Evolutionary conservation across 495 filamentous ascomycete genomes (phyloP), one percentile per base, ranked within the genome.

Genomic region (Chaetomium fimeti): DNA sequence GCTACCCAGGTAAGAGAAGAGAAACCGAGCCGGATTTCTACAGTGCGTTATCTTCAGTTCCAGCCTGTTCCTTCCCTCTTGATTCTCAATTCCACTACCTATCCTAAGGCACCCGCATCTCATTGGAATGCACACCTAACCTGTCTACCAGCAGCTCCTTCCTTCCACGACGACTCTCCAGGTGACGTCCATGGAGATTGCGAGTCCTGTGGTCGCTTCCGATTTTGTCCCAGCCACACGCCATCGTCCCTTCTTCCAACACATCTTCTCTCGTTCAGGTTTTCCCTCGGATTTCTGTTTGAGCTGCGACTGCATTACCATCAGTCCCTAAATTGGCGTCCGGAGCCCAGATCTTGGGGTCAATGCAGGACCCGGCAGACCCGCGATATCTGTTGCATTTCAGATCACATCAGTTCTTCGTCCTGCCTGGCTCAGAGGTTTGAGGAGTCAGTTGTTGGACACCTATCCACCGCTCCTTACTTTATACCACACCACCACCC

Each of bases 181-280:
- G 16, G 38, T 25, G 27, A 24, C 9, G 24, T 25, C 5, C 5
- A n/a, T 55, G 38, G 49, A 15, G 25, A 36, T 36, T 36, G 47
- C 22, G 5, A 32, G 5, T 49, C 28, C n/a, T 1, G 15, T 27
- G 53, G 43, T 20, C 15, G 40, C 61, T 63, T 49, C 53, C 47
- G 2, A 40, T 22, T 48, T 56, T 28, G 13, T 38, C 47, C 28
- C 7, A 28, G 28, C 27, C 64, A 43, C 52, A 7, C 18, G 42
- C 38, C 20, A n/a, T 60, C 65, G 60, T 59, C 47, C 60, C 38
- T 66, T 59, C 65, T 63, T 55, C 48, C n/a, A 8, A 48, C 61
- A 22, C 27, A 12, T 49, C 52, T 28, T 38, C 38, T 63, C 42
- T 56, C 5, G 9, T 18, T 6, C 51, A 27, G 52, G 7, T 38